Evolutionary conservation across 2,329 filamentous ascomycete species (phyloP).

Genomic region (Pyrenophora tritici-repentis): DNA sequence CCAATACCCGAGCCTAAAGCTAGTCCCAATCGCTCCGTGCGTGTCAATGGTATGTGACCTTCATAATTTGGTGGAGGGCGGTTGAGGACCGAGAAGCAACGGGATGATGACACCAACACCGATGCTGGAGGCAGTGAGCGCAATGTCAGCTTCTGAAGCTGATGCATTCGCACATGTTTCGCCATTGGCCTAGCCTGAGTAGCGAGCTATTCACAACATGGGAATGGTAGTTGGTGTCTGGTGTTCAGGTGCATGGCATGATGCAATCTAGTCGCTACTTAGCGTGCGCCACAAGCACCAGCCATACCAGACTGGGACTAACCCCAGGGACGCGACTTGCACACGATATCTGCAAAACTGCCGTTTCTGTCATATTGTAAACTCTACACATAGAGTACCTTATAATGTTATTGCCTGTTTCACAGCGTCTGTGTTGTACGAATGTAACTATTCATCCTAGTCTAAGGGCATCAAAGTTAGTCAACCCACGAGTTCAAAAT

Average conservation of each 20-base stretch:
- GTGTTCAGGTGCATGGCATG: constrained; percentile 11
- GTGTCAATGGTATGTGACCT: constrained; percentile 87
- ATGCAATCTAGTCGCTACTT: constrained; percentile 25
- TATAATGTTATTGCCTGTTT: no score
- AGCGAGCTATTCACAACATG: not conserved
- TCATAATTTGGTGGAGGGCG: constrained; percentile 87
- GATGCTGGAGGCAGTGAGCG: not conserved
- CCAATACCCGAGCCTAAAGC: constrained; percentile 65
- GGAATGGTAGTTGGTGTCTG: not conserved
- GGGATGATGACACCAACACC: constrained; percentile 19
- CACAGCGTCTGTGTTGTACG: no score
- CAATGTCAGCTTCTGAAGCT: constrained; percentile 12
- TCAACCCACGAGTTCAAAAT: no score
- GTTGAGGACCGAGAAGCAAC: constrained; percentile 78
- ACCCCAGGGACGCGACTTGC: not conserved
- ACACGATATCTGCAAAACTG: not conserved
- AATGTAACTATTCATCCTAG: no score
- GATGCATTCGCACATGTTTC: constrained; percentile 13
- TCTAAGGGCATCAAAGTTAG: constrained; percentile 67
- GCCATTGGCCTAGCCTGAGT: constrained; percentile 20
- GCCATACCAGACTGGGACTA: constrained; percentile 15
- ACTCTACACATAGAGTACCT: no score
- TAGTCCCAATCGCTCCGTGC: constrained; percentile 74
- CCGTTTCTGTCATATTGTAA: not conserved
- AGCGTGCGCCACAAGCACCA: constrained; percentile 26